phyloP scores from a whole-genome alignment of 2,329 filamentous ascomycete genomes.

The Botrytis squamosa region DNA sequence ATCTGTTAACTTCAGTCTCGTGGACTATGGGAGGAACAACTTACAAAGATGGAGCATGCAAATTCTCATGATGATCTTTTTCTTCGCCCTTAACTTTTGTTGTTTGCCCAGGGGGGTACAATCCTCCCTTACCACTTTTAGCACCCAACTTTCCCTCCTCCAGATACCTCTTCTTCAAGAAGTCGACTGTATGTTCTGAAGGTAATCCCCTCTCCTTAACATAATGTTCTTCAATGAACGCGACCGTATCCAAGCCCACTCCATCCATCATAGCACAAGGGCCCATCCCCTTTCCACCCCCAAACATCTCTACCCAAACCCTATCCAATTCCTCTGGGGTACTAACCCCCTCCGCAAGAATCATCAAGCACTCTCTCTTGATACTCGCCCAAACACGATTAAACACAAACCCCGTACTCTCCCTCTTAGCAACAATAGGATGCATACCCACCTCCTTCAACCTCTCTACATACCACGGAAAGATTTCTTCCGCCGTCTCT shows the following conservation, averaged over 20 bases:
- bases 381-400: conserved; percentile 46
- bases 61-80: conserved; percentile 9
- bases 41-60: conserved; percentile 22
- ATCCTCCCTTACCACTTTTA: conserved; percentile 37
- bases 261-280: conserved; percentile 45
- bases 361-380: conserved; percentile 43
- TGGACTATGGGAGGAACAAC: neutral
- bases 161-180: conserved; percentile 38
- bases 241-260: conserved; percentile 44
- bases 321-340: conserved; percentile 42
- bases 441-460: conserved; percentile 40
- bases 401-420: conserved; percentile 44
- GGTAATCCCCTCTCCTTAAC: conserved; percentile 35
- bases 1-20: neutral
- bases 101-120: conserved; percentile 23
- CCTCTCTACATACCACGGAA: conserved; percentile 38
- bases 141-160: conserved; percentile 34
- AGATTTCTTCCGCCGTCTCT: conserved; percentile 37
- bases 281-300: conserved; percentile 39
- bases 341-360: conserved; percentile 41
- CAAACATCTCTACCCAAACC: conserved; percentile 42
- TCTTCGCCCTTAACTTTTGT: conserved; percentile 19
- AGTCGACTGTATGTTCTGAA: conserved; percentile 36
- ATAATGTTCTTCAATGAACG: conserved; percentile 44
- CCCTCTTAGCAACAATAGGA: conserved; percentile 41